A percentile compares a stretch with the other conserved stretches of the same genome.
These are phyloP conservation scores for Schoenoplectus tabernaemontani DNA, from an alignment of 202 grass and related monocot species.

Conservation along the genomic window DNA sequence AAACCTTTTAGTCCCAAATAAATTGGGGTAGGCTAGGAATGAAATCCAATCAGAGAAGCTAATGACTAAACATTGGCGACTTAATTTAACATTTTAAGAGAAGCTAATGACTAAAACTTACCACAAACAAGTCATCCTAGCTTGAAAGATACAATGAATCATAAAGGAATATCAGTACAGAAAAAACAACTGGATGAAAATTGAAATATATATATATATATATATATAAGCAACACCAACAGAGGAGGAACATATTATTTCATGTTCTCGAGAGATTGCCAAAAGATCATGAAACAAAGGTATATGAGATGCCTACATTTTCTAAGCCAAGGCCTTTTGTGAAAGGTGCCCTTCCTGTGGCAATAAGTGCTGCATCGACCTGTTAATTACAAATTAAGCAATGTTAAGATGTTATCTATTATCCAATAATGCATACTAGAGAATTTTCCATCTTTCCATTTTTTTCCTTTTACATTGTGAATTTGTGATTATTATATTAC, in stretches of 20 bases:
- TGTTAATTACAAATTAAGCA: slow-evolving; percentile 27
- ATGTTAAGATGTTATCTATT: not conserved
- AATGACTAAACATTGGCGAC: too few relatives aligned
- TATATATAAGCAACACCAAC: too few relatives aligned
- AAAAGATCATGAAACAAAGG: not conserved
- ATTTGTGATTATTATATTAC: too few relatives aligned
- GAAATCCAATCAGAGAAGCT: too few relatives aligned
- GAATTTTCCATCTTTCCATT: too few relatives aligned
- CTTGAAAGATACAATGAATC: not conserved
- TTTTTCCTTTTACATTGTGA: too few relatives aligned
- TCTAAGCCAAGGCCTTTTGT: slow-evolving; percentile 95
- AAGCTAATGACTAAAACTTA: not conserved
- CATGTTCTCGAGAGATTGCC: not conserved
- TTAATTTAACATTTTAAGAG: not conserved
- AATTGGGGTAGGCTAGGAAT: too few relatives aligned
- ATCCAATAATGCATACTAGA: too few relatives aligned
- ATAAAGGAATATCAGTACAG: slow-evolving; percentile 1
- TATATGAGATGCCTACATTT: slow-evolving; percentile 49
- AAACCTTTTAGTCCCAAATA: too few relatives aligned
- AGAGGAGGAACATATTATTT: not conserved
- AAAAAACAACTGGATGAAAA: too few relatives aligned
- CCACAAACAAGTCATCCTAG: not conserved
- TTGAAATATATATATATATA: too few relatives aligned
- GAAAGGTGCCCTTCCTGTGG: slow-evolving; percentile 91
- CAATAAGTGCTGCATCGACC: slow-evolving; percentile 95